A percentile compares a stretch with the other conserved stretches of the same genome.
These are phyloP conservation scores for Fusarium newnesense DNA, from an alignment of 2,329 filamentous ascomycete species.

Conservation along the genomic window DNA sequence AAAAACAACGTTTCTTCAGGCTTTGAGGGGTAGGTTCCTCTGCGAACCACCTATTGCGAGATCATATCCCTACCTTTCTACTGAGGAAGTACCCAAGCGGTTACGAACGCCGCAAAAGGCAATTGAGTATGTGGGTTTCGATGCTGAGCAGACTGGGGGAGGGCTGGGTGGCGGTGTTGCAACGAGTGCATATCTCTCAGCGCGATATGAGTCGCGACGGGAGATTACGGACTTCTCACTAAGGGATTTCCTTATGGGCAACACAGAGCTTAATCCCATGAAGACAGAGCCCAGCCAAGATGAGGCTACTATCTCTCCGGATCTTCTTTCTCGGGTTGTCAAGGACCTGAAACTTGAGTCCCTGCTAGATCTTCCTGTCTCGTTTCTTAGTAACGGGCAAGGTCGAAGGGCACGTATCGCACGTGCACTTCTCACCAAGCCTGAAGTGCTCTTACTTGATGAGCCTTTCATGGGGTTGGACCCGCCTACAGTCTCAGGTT, in stretches of 20 bases:
- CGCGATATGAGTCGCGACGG: constrained; percentile 87
- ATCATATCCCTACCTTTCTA: constrained; percentile 81
- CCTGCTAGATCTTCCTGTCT: constrained; percentile 82
- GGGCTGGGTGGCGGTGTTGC: constrained; percentile 63
- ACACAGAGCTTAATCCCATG: constrained; percentile 83
- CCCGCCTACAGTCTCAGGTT: constrained; percentile 77
- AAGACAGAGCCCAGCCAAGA: constrained; percentile 52
- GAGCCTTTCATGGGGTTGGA: constrained; percentile 98
- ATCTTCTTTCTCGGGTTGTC: constrained; percentile 71
- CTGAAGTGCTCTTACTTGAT: constrained; percentile 86
- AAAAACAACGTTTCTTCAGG: constrained; percentile 84
- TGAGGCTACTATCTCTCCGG: constrained; percentile 59
- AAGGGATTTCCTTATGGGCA: constrained; percentile 80
- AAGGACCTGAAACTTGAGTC: constrained; percentile 73
- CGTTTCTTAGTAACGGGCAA: constrained; percentile 94
- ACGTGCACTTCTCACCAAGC: constrained; percentile 80
- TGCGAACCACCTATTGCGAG: constrained; percentile 80
- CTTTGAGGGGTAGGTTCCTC: constrained; percentile 79
- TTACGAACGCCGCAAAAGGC: constrained; percentile 72
- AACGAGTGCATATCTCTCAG: constrained; percentile 84
- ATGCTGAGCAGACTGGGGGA: constrained; percentile 71
- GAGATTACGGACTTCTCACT: constrained; percentile 91
- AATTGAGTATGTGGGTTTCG: constrained; percentile 92
- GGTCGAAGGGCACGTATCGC: constrained; percentile 88
- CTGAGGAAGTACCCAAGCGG: constrained; percentile 64